Conservation (phyloP, 176 grass and related monocot genomes). For the Triticum aestivum region DNA sequence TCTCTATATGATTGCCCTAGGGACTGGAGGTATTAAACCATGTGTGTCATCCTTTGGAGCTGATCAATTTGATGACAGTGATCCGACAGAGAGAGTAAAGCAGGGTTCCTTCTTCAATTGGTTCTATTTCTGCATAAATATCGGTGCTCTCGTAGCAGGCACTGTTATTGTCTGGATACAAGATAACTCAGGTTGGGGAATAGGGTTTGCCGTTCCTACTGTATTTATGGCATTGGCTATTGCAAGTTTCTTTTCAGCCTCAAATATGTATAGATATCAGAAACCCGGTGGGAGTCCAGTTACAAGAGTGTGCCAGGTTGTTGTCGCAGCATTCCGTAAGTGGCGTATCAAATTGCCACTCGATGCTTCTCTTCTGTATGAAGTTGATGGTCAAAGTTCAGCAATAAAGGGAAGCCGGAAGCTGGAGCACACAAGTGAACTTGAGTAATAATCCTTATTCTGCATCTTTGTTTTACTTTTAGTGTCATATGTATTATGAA, state of each 20-base stretch:
- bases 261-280: conserved; percentile 75
- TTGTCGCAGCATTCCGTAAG: conserved; percentile 68
- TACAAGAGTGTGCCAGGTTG: conserved; percentile 73
- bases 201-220: conserved; percentile 84
- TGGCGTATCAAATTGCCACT: conserved; percentile 44
- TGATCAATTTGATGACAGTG: conserved; percentile 91
- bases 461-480: not conserved
- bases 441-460: conserved; percentile 44
- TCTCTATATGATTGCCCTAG: conserved; percentile 89
- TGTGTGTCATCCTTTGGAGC: conserved; percentile 89
- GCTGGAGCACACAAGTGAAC: conserved; percentile 70
- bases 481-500: not conserved
- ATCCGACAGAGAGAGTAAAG: conserved; percentile 63
- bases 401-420: conserved; percentile 87
- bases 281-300: conserved; percentile 89
- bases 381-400: conserved; percentile 61
- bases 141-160: conserved; percentile 61
- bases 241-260: conserved; percentile 70
- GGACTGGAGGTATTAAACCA: conserved; percentile 91
- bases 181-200: conserved; percentile 84
- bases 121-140: conserved; percentile 93
- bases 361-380: conserved; percentile 72
- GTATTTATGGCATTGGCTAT: conserved; percentile 82
- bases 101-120: conserved; percentile 96
- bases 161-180: conserved; percentile 84